phyloP scores from a whole-genome alignment of 108 stramenopile genomes.

The Schizochytrium sp. region DNA sequence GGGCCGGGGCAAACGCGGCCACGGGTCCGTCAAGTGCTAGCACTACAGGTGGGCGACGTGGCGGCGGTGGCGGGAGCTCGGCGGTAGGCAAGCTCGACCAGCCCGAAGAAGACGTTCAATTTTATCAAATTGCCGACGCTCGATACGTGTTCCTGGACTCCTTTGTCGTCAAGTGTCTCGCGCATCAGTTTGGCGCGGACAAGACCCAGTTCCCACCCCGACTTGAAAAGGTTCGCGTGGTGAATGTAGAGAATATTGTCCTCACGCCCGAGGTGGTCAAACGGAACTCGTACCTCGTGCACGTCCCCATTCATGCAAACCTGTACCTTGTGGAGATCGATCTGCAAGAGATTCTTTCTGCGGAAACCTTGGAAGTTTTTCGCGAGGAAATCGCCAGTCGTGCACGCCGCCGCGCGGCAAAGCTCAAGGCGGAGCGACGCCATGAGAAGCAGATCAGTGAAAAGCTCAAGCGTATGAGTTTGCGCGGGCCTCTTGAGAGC shows the following conservation, averaged over 20 bases:
- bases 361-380: background rate
- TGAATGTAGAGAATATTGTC: background rate
- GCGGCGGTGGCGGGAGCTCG: background rate
- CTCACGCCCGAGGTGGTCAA: constrained; percentile 6
- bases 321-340: background rate
- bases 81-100: background rate
- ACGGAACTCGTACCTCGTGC: background rate
- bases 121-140: background rate
- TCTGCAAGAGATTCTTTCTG: background rate
- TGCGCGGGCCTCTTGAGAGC: background rate
- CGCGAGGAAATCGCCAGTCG: background rate
- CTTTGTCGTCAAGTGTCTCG: background rate
- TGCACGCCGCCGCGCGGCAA: background rate
- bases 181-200: background rate
- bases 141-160: background rate
- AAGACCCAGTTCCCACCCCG: background rate
- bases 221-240: background rate
- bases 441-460: background rate
- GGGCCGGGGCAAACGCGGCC: too few relatives aligned
- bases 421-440: background rate
- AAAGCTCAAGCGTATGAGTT: background rate
- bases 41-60: too few relatives aligned
- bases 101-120: background rate
- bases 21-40: too few relatives aligned
- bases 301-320: constrained; percentile 8